Conservation (phyloP, 306 rosid species). For the Vachellia pachyceras region DNA sequence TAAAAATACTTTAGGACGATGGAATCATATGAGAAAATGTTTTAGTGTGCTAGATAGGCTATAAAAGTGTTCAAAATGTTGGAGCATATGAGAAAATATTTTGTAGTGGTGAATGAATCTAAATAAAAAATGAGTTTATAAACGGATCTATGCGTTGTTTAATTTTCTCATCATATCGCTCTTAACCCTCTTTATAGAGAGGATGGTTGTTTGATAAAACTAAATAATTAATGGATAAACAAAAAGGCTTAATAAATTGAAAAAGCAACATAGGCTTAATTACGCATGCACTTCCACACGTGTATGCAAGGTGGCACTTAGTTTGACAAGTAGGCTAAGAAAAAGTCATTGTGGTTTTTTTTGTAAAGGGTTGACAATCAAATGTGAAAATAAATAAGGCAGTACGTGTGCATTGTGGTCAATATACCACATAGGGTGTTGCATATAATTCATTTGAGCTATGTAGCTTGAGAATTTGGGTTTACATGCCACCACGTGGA, state of each 20-base stretch:
- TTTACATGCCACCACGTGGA: background rate
- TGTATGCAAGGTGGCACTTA: background rate
- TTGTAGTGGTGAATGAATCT: too few relatives aligned
- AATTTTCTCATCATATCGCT: too few relatives aligned
- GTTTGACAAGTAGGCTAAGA: background rate
- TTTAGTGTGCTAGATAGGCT: too few relatives aligned
- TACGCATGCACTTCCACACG: background rate
- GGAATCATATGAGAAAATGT: too few relatives aligned
- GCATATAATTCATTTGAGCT: background rate
- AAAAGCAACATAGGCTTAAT: background rate
- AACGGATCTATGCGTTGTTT: too few relatives aligned
- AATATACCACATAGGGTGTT: background rate
- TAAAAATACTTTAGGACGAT: too few relatives aligned
- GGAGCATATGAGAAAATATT: too few relatives aligned
- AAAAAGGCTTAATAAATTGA: constrained; percentile 16
- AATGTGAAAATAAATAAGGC: background rate
- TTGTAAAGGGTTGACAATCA: background rate
- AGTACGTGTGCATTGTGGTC: background rate
- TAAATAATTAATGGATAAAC: background rate
- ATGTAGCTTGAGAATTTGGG: background rate
- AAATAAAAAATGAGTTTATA: too few relatives aligned
- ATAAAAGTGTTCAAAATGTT: too few relatives aligned
- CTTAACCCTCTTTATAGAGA: too few relatives aligned
- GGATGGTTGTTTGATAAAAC: too few relatives aligned
- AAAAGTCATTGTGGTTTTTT: background rate